These are phyloP conservation scores for Aureobasidium sp. DNA, from an alignment of 2,329 filamentous ascomycete species.

Conservation along the genomic window DNA sequence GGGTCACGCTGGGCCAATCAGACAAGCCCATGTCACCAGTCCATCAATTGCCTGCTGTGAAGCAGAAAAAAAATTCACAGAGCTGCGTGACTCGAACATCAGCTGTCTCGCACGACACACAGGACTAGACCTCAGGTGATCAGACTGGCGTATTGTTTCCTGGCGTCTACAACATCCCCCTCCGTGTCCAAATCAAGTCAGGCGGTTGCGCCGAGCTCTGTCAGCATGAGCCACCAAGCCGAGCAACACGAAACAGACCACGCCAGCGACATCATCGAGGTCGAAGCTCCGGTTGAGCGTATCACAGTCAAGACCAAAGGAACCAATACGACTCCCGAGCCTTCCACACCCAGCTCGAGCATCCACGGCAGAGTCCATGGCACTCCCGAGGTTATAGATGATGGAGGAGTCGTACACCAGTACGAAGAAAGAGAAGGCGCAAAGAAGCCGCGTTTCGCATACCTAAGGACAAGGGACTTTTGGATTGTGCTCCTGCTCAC, in stretches of 20 bases:
- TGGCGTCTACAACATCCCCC: not conserved
- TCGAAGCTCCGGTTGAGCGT: conserved; percentile 21
- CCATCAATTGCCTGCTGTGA: not conserved
- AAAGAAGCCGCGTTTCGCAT: conserved; percentile 52
- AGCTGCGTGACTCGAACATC: not conserved
- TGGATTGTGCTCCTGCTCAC: conserved; percentile 72
- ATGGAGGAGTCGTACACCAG: conserved; percentile 30
- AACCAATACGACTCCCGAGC: conserved; percentile 18
- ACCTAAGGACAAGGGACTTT: conserved; percentile 78
- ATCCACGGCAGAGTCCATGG: conserved; percentile 26
- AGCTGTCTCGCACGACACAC: not conserved
- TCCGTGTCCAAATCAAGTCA: not conserved
- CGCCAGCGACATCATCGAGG: conserved; percentile 18
- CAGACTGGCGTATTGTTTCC: not conserved
- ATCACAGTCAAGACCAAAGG: conserved; percentile 28
- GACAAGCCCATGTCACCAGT: not conserved
- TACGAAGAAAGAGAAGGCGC: conserved; percentile 35
- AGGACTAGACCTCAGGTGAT: not conserved
- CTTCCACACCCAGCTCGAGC: conserved; percentile 20
- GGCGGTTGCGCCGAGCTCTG: not conserved
- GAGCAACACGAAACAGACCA: conserved; percentile 4
- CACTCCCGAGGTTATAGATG: conserved; percentile 29
- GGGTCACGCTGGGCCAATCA: not conserved
- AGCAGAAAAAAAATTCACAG: not conserved
- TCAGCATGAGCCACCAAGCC: not conserved